Percentiles rank a stretch among this genome's conserved stretches.
These are phyloP conservation scores for Solanum lycopersicoides DNA, from an alignment of 257 asterid genomes.

Conservation along the genomic window DNA sequence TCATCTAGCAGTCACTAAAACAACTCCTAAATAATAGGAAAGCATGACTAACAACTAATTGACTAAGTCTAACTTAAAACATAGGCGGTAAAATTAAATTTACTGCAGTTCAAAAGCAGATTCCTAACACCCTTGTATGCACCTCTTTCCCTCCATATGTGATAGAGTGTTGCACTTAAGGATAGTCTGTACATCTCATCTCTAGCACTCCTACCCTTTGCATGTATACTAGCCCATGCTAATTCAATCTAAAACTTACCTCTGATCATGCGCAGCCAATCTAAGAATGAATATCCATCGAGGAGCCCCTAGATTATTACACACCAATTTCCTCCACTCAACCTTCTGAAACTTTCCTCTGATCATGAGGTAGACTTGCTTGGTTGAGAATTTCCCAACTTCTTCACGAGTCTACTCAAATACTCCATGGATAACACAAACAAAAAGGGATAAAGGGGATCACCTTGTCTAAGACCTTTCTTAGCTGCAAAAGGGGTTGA, in stretches of 20 bases:
- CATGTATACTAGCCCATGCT: background rate
- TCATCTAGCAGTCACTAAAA: too few relatives aligned
- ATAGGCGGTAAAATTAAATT: too few relatives aligned
- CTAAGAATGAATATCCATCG: background rate
- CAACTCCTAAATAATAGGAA: too few relatives aligned
- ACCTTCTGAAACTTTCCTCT: background rate
- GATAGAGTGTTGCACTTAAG: background rate
- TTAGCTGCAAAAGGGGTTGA: too few relatives aligned
- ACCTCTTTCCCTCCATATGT: background rate
- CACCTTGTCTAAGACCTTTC: too few relatives aligned
- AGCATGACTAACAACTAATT: too few relatives aligned
- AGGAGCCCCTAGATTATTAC: background rate
- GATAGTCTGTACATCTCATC: background rate
- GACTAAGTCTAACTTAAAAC: too few relatives aligned
- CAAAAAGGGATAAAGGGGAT: too few relatives aligned
- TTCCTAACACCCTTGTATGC: too few relatives aligned
- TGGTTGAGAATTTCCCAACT: background rate
- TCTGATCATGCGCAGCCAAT: background rate
- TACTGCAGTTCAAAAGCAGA: too few relatives aligned
- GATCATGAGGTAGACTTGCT: background rate
- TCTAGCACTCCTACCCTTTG: background rate
- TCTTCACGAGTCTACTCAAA: background rate
- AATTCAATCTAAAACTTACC: too few relatives aligned
- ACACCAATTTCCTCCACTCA: background rate
- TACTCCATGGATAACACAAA: background rate